Conservation (phyloP, 208 protist species). For the Naegleria lovaniensis region DNA sequence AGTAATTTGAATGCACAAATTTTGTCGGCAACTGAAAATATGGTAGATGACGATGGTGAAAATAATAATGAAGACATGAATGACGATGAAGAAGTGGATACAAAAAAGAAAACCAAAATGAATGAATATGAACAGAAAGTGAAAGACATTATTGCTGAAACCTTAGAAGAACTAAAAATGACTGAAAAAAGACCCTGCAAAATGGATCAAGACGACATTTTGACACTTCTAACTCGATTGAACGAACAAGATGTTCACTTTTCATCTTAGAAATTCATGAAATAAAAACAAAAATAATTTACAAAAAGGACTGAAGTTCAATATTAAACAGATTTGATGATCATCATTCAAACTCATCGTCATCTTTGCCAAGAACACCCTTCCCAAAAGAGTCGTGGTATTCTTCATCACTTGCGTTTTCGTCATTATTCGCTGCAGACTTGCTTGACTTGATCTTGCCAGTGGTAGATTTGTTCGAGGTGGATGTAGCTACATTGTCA, state of each 20-base stretch:
- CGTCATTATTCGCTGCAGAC: not conserved
- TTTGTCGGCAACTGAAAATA: not conserved
- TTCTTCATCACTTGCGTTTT: not conserved
- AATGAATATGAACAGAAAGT: constrained; percentile 34
- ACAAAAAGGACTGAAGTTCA: too few relatives aligned
- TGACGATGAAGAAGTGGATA: constrained; percentile 16
- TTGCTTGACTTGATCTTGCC: not conserved
- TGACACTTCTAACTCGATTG: constrained; percentile 36
- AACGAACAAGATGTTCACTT: constrained; percentile 35
- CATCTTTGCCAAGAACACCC: not conserved
- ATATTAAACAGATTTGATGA: too few relatives aligned
- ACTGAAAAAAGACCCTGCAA: constrained; percentile 53
- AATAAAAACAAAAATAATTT: too few relatives aligned
- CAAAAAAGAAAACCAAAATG: not conserved
- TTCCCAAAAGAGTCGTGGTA: not conserved
- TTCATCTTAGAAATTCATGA: not conserved
- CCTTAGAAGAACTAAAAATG: constrained; percentile 46
- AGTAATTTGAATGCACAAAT: not conserved
- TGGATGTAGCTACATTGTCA: not conserved
- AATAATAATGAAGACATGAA: not conserved
- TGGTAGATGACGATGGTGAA: not conserved
- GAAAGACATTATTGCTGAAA: constrained; percentile 42
- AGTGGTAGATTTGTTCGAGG: not conserved
- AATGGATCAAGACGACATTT: constrained; percentile 67
- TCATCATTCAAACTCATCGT: not conserved